phyloP scores from a whole-genome alignment of 257 asterid genomes.

The Solanum arcanum region DNA sequence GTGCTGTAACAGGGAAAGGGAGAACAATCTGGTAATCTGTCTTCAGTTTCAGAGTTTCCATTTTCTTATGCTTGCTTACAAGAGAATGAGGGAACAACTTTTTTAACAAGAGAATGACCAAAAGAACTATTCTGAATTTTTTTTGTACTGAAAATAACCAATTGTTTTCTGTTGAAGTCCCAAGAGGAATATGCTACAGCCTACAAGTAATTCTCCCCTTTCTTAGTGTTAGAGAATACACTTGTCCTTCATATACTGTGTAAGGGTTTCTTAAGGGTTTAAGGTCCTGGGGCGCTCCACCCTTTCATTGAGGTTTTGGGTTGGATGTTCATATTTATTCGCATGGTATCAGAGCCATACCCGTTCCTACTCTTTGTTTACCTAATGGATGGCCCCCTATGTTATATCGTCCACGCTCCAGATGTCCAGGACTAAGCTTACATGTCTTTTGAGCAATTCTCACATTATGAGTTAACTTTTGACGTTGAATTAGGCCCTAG shows the following conservation, averaged over 20 bases:
- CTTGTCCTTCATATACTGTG: background rate
- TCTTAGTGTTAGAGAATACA: background rate
- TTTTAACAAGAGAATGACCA: background rate
- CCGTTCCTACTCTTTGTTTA: background rate
- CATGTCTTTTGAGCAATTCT: background rate
- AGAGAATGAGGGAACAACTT: background rate
- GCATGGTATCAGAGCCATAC: background rate
- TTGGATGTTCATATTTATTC: background rate
- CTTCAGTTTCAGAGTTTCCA: background rate
- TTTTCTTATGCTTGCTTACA: background rate
- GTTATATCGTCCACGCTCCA: background rate
- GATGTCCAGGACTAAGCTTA: background rate
- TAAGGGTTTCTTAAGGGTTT: background rate
- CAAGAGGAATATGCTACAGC: background rate
- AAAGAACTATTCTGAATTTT: background rate
- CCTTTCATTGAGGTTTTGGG: background rate
- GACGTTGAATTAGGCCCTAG: background rate
- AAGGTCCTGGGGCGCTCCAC: background rate
- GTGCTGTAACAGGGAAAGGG: background rate
- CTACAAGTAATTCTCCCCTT: background rate
- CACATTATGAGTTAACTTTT: background rate
- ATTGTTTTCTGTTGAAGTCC: background rate
- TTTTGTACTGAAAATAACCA: background rate
- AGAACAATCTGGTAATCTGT: background rate
- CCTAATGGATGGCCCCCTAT: background rate